Evolutionary conservation across 2,329 filamentous ascomycete genomes (phyloP).

Genomic region (Aspergillus ibericus): DNA sequence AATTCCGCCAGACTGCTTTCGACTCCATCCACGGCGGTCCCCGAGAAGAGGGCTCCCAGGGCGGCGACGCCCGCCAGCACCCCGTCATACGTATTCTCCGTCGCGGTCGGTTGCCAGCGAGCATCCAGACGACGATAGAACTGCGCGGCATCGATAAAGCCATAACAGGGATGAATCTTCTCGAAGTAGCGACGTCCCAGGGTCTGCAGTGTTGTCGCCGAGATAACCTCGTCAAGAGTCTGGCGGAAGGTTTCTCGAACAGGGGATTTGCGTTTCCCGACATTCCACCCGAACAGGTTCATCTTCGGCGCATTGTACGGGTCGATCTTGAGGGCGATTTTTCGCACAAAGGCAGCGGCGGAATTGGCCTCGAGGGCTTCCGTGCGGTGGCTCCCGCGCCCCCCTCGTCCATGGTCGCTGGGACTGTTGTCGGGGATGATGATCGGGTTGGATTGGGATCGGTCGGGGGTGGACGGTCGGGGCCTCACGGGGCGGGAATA

Average conservation of each 20-base stretch:
- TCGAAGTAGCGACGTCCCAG: conserved; percentile 52
- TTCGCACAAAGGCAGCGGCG: conserved; percentile 54
- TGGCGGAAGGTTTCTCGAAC: background rate
- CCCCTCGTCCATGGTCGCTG: no score
- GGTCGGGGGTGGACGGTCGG: conserved; percentile 6
- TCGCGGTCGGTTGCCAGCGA: conserved; percentile 23
- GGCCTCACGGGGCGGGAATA: conserved; percentile 11
- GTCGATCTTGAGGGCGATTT: conserved; percentile 54
- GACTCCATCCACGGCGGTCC: conserved; percentile 38
- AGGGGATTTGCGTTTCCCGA: conserved; percentile 30
- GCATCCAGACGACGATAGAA: conserved; percentile 24
- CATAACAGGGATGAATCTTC: conserved; percentile 54
- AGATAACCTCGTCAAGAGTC: conserved; percentile 48
- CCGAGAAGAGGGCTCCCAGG: conserved; percentile 53
- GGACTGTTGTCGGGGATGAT: background rate
- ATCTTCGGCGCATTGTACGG: conserved; percentile 53
- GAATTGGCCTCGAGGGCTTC: conserved; percentile 55
- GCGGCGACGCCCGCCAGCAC: conserved; percentile 55
- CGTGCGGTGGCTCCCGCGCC: conserved; percentile 10
- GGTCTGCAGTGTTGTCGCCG: conserved; percentile 46
- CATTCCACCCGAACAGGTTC: conserved; percentile 58
- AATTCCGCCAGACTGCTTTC: conserved; percentile 51
- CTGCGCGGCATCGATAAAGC: conserved; percentile 43
- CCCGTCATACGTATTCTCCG: conserved; percentile 42
- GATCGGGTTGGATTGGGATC: conserved; percentile 1